Conservation (phyloP, 768 basidiomycete species). For the Fomitopsis serialis region DNA sequence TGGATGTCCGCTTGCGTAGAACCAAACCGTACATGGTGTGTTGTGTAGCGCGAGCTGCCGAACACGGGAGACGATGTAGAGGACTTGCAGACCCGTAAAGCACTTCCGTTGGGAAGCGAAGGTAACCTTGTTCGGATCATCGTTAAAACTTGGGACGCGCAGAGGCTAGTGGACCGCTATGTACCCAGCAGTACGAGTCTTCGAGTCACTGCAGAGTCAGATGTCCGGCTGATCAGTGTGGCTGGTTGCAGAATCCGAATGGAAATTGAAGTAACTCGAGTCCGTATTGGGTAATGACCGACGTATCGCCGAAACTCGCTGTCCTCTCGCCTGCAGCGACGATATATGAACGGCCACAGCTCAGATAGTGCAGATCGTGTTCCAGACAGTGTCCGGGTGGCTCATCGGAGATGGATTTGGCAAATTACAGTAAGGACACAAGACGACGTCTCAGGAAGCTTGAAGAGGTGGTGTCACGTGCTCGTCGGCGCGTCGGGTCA, state of each 20-base stretch:
- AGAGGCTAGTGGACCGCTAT: not conserved
- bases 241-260: too few species aligned
- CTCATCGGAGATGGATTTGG: too few species aligned
- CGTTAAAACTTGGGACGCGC: not conserved
- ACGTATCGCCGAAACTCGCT: not conserved
- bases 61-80: too few species aligned
- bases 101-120: not conserved
- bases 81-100: too few species aligned
- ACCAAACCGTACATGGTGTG: conserved; percentile 8
- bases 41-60: not conserved
- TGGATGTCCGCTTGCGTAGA: conserved; percentile 44
- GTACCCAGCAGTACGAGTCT: too few species aligned
- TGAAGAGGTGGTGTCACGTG: not conserved
- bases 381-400: too few species aligned
- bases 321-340: too few species aligned
- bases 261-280: not conserved
- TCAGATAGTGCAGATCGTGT: too few species aligned
- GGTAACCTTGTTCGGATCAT: not conserved
- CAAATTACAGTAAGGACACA: too few species aligned
- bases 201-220: not conserved
- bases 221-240: too few species aligned
- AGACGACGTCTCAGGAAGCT: too few species aligned
- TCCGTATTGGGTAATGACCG: not conserved
- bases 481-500: not conserved
- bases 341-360: too few species aligned